These are phyloP conservation scores for Coemansia sp. DNA, from an alignment of 192 early-diverging fungal genomes.

Conservation along the genomic window DNA sequence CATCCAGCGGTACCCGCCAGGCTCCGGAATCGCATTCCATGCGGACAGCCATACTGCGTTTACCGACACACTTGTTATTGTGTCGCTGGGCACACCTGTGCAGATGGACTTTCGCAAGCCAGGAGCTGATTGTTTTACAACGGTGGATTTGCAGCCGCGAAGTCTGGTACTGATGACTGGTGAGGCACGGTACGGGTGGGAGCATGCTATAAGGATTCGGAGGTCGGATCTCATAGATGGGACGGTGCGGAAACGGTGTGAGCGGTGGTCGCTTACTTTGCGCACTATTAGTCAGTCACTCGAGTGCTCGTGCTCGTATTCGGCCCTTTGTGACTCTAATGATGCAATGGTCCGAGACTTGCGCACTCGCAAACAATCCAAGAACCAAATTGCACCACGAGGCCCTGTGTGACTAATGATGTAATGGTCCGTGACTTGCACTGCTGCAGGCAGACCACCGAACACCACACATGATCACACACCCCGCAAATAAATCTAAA, in stretches of 20 bases:
- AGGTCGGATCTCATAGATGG: slow-evolving; percentile 45
- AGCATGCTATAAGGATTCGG: slow-evolving; percentile 55
- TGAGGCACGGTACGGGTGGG: slow-evolving; percentile 53
- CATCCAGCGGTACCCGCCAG: slow-evolving; percentile 56
- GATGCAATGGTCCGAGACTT: slow-evolving; percentile 8
- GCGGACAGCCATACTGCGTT: slow-evolving; percentile 54
- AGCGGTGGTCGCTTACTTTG: slow-evolving; percentile 40
- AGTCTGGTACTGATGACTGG: slow-evolving; percentile 53
- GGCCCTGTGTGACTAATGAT: slow-evolving; percentile 22
- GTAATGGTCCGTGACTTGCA: slow-evolving; percentile 11
- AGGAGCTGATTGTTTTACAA: background rate
- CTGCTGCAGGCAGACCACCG: background rate
- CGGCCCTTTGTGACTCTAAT: slow-evolving; percentile 25
- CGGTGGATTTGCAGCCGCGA: slow-evolving; percentile 46
- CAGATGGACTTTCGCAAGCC: slow-evolving; percentile 58
- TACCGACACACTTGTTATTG: slow-evolving; percentile 28
- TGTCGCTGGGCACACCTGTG: slow-evolving; percentile 52
- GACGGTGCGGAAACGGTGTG: slow-evolving; percentile 16
- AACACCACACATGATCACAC: background rate
- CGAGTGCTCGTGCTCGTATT: slow-evolving; percentile 17
- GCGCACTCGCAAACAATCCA: background rate
- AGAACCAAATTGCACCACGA: background rate
- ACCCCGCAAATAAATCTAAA: background rate
- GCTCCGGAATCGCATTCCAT: slow-evolving; percentile 58
- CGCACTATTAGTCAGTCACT: slow-evolving; percentile 18